phyloP scores from a whole-genome alignment of 2,329 filamentous ascomycete species.

The Diaporthe citrichinensis region DNA sequence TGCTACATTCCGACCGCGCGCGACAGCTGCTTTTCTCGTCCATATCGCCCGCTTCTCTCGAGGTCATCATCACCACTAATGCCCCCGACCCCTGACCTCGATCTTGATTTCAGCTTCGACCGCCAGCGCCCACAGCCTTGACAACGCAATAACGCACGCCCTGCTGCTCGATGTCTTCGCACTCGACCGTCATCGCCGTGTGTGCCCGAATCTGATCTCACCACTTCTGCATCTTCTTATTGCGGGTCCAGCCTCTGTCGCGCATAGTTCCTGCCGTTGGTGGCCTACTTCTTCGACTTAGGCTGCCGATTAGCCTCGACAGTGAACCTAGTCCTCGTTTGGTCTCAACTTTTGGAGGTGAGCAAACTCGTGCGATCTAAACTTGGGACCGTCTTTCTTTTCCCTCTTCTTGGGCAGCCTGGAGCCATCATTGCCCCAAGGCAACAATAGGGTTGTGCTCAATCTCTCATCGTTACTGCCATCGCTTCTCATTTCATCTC shows the following conservation, averaged over 20 bases:
- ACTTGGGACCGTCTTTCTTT: background rate
- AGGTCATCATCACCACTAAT: conserved; percentile 34
- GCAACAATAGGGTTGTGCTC: background rate
- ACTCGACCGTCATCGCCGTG: conserved; percentile 2
- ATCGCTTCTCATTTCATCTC: background rate
- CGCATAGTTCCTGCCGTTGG: too few species aligned
- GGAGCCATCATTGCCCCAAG: background rate
- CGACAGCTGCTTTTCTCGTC: conserved; percentile 33
- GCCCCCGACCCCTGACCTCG: conserved; percentile 26
- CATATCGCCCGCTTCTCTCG: conserved; percentile 26
- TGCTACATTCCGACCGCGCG: conserved; percentile 22
- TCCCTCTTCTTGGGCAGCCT: background rate
- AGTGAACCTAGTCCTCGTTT: background rate
- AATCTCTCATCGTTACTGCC: background rate
- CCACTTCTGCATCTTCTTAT: background rate
- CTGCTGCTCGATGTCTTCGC: conserved; percentile 17
- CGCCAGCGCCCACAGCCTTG: background rate
- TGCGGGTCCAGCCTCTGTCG: background rate
- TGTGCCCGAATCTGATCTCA: conserved; percentile 26
- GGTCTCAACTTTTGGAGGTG: background rate
- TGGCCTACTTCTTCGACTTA: background rate
- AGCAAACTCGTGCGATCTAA: background rate
- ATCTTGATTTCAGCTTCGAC: conserved; percentile 20
- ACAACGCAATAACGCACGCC: background rate
- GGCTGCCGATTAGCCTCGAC: background rate